These are phyloP conservation scores for Apiotrichum laibachii DNA, from an alignment of 1,284 basidiomycete genomes.

Conservation along the genomic window DNA sequence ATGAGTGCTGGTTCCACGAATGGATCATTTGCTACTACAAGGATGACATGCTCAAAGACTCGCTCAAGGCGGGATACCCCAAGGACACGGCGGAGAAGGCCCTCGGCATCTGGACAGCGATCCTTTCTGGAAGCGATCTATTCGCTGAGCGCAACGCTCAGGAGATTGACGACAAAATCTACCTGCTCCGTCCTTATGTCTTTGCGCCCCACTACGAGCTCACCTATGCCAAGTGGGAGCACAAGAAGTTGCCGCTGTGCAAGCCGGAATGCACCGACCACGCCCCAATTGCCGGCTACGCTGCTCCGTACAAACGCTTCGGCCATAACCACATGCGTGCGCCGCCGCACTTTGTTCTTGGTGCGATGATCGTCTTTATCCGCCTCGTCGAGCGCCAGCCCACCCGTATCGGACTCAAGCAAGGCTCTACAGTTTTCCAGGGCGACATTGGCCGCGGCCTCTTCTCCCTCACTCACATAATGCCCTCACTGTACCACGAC, in stretches of 20 bases:
- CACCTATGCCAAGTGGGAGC: constrained; percentile 53
- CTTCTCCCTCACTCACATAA: constrained; percentile 33
- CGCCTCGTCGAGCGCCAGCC: constrained; percentile 43
- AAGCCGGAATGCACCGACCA: constrained; percentile 26
- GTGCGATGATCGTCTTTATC: constrained; percentile 37
- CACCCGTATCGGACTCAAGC: constrained; percentile 30
- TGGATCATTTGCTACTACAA: constrained; percentile 48
- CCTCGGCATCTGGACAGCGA: constrained; percentile 37
- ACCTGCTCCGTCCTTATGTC: constrained; percentile 56
- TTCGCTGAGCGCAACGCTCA: constrained; percentile 40
- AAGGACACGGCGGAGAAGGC: constrained; percentile 44
- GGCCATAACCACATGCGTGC: constrained; percentile 42
- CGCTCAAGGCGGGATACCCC: constrained; percentile 51
- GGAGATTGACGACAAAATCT: constrained; percentile 56
- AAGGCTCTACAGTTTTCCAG: constrained; percentile 26
- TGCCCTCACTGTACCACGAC: constrained; percentile 47
- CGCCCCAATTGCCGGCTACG: constrained; percentile 23
- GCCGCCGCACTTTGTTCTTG: constrained; percentile 40
- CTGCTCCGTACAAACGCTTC: constrained; percentile 43
- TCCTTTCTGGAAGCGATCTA: constrained; percentile 37
- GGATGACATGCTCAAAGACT: constrained; percentile 46
- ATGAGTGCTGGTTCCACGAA: constrained; percentile 41
- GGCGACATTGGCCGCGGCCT: constrained; percentile 20
- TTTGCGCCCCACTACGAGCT: constrained; percentile 56
- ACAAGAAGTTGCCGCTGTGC: constrained; percentile 46